Evolutionary conservation across 2,329 filamentous ascomycete species (phyloP), one percentile per base, ranked within the genome.

Genomic region (Trichothecium sympodiale): DNA sequence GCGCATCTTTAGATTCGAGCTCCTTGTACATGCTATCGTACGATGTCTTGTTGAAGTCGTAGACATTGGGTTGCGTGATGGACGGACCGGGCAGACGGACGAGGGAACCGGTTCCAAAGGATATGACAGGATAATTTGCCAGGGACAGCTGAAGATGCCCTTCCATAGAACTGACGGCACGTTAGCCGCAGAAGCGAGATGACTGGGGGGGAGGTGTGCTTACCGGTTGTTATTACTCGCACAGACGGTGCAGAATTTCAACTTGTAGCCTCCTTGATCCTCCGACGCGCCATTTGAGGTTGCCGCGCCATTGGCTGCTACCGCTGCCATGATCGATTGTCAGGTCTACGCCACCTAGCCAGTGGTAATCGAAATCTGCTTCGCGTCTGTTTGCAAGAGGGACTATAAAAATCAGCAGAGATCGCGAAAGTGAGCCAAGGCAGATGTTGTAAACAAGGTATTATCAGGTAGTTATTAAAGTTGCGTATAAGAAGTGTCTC

Each of bases 101-200:
- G 14, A 94, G 77, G 14, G 87, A 94, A 37, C 91, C 91, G 0
- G 91, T 98, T 42, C 91, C 91, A 56, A 96, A 98, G 14, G 89
- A 96, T 48, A 96, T 93, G 47, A 94, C 89, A n/a, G 91, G 91
- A 52, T 91, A 96, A 33, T 80, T 65, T 33, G 86, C 84, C 41
- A 83, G 74, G 4, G 91, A 85, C 25, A 98, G 79, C 43, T 85
- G 84, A 18, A 95, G 76, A 59, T 98, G 91, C n/a, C 89, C 89
- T 70, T 96, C 91, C 91, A 98, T 96, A n/a, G 85, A 86, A 59
- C 81, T 84, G n/a, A n/a, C n/a, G n/a, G n/a, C n/a, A n/a, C n/a
- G n/a, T n/a, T n/a, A n/a, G n/a, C n/a, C n/a, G n/a, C n/a, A 10
- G 17, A 14, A 20, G 12, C 6, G 9, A 14, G 15, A 20, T 10